These are phyloP conservation scores for Saturnispora halmiae DNA, from an alignment of 805 yeast genomes.

Conservation along the genomic window DNA sequence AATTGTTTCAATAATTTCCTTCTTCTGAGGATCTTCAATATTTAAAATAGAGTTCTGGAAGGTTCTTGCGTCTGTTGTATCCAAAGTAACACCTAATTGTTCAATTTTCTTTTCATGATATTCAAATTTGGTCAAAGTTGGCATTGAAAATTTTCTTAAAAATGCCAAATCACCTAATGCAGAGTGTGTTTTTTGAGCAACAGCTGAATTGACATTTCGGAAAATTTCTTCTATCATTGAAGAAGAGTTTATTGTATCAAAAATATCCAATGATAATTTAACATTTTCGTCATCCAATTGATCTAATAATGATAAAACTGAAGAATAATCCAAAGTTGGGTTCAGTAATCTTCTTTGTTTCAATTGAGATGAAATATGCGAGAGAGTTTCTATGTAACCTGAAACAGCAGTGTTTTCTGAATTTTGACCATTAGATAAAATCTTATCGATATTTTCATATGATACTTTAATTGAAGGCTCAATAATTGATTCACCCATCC, in stretches of 20 bases:
- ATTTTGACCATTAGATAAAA: conserved; percentile 28
- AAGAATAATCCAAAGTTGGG: conserved; percentile 36
- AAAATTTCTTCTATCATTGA: conserved; percentile 65
- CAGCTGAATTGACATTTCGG: conserved; percentile 72
- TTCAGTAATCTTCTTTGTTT: conserved; percentile 57
- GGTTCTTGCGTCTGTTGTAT: conserved; percentile 62
- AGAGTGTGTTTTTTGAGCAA: conserved; percentile 73
- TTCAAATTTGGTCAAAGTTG: conserved; percentile 72
- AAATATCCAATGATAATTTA: conserved; percentile 61
- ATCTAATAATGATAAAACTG: conserved; percentile 58
- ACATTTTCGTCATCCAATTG: conserved; percentile 81
- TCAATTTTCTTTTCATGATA: conserved; percentile 65
- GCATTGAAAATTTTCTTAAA: conserved; percentile 80
- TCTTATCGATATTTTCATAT: conserved; percentile 47
- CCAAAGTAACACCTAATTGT: conserved; percentile 57
- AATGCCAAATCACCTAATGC: conserved; percentile 73
- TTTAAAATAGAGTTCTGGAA: conserved; percentile 61
- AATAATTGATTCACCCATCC: conserved; percentile 65
- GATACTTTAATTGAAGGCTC: conserved; percentile 51
- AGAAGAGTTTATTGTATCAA: conserved; percentile 48
- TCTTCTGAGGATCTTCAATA: conserved; percentile 50
- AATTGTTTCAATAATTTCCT: conserved; percentile 71
- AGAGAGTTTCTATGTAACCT: conserved; percentile 50
- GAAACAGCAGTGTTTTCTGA: conserved; percentile 51
- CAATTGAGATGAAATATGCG: conserved; percentile 58